phyloP scores from a whole-genome alignment of 2,329 filamentous ascomycete species.

The Knufia petricola region DNA sequence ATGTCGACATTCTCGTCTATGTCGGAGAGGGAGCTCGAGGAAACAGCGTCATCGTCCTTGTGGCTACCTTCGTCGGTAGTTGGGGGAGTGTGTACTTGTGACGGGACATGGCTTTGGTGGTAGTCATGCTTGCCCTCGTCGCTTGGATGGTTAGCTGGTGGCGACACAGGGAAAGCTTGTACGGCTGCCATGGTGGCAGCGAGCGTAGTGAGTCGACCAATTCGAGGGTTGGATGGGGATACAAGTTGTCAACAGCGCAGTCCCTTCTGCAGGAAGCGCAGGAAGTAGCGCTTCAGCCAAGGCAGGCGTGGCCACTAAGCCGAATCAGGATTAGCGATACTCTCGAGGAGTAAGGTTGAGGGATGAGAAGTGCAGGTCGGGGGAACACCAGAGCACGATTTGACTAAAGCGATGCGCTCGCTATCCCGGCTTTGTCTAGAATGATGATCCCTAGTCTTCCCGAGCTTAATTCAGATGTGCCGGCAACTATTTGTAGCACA shows the following conservation, averaged over 20 bases:
- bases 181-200: conserved; percentile 19
- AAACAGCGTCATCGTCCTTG: conserved; percentile 34
- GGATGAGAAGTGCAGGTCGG: too few species aligned
- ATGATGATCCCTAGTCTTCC: too few species aligned
- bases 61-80: conserved; percentile 25
- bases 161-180: conserved; percentile 21
- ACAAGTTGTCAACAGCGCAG: neutral
- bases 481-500: too few species aligned
- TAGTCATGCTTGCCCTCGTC: conserved; percentile 4
- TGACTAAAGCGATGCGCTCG: too few species aligned
- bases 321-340: too few species aligned
- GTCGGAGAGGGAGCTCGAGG: conserved; percentile 21
- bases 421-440: too few species aligned
- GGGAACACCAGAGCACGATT: too few species aligned
- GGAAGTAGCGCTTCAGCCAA: neutral
- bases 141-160: conserved; percentile 8
- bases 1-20: conserved; percentile 21
- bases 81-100: conserved; percentile 22
- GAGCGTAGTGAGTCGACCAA: conserved; percentile 5
- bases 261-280: too few species aligned
- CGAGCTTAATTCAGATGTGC: too few species aligned
- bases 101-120: conserved; percentile 11
- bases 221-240: neutral
- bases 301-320: neutral
- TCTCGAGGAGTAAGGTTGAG: too few species aligned